A percentile compares a stretch with the other conserved stretches of the same genome.
Conservation (phyloP, 1,284 basidiomycete genomes). For the Meira miltonrushii region DNA sequence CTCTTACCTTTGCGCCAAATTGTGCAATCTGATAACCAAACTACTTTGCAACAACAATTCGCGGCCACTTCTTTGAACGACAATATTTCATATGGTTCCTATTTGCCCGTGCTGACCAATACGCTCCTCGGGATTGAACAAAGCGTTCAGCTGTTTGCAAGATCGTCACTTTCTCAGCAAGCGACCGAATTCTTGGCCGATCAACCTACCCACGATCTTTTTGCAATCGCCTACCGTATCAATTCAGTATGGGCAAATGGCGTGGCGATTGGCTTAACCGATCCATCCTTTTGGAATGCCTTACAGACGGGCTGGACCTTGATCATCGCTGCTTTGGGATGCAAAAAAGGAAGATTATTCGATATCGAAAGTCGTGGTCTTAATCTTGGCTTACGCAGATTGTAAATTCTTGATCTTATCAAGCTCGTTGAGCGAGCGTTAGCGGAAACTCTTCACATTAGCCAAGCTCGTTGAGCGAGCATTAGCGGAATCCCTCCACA, state of each 20-base stretch:
- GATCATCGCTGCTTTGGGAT: conserved; percentile 11
- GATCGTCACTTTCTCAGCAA: background rate
- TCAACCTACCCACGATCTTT: conserved; percentile 1
- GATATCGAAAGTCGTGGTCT: background rate
- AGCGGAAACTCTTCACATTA: too few species aligned
- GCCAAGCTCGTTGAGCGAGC: too few species aligned
- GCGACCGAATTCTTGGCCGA: conserved; percentile 12
- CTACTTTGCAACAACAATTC: background rate
- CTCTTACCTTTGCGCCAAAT: conserved; percentile 13
- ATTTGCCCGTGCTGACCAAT: background rate
- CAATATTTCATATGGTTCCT: too few species aligned
- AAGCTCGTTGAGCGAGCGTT: too few species aligned
- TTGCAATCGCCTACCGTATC: conserved; percentile 7
- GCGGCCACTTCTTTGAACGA: background rate
- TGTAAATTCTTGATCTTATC: too few species aligned
- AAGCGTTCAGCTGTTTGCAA: background rate
- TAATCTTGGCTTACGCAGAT: too few species aligned
- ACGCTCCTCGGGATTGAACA: background rate
- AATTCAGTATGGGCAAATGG: conserved; percentile 18
- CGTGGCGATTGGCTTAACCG: conserved; percentile 17
- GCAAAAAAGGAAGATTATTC: background rate
- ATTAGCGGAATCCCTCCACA: too few species aligned
- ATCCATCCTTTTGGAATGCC: conserved; percentile 12
- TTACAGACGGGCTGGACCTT: conserved; percentile 16
- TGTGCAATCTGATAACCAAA: background rate